Percentiles rank a stretch among this genome's conserved stretches.
Evolutionary conservation across 2,329 filamentous ascomycete genomes (phyloP).

Genomic region (Bipolaris zeicola): DNA sequence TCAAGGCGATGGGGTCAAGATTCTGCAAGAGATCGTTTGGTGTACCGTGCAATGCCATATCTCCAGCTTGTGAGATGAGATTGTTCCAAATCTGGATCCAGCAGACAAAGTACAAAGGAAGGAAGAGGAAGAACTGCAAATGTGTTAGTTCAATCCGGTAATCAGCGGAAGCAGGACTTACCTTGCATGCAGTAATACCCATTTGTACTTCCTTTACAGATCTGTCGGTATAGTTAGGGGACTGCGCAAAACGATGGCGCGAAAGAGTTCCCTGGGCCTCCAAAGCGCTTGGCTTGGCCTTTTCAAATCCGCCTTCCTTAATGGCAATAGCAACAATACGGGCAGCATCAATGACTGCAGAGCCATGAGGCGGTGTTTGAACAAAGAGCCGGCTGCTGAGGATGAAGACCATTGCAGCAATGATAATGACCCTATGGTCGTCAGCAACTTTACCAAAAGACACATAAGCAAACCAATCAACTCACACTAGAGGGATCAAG

Average conservation of each 20-base stretch:
- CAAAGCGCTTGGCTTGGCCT: slow-evolving; percentile 14
- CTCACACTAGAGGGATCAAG: slow-evolving; percentile 12
- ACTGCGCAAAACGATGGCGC: neutral
- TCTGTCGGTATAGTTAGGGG: slow-evolving; percentile 8
- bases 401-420: slow-evolving; percentile 4
- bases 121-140: slow-evolving; percentile 15
- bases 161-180: neutral
- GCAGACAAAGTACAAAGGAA: slow-evolving; percentile 36
- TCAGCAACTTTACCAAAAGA: neutral
- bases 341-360: slow-evolving; percentile 16
- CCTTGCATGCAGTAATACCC: slow-evolving; percentile 17
- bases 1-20: slow-evolving; percentile 28
- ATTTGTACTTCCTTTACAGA: slow-evolving; percentile 16
- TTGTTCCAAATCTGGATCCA: slow-evolving; percentile 43
- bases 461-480: neutral
- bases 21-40: slow-evolving; percentile 42
- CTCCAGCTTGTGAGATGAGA: slow-evolving; percentile 37
- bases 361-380: slow-evolving; percentile 14
- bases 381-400: slow-evolving; percentile 10
- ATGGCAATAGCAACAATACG: slow-evolving; percentile 9
- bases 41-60: slow-evolving; percentile 34
- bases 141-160: neutral
- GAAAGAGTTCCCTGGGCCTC: neutral
- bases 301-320: slow-evolving; percentile 12
- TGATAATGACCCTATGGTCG: neutral